A percentile compares a stretch with the other conserved stretches of the same genome.
Evolutionary conservation across 1,284 basidiomycete species (phyloP).

Genomic region (Cryptococcus sp.): DNA sequence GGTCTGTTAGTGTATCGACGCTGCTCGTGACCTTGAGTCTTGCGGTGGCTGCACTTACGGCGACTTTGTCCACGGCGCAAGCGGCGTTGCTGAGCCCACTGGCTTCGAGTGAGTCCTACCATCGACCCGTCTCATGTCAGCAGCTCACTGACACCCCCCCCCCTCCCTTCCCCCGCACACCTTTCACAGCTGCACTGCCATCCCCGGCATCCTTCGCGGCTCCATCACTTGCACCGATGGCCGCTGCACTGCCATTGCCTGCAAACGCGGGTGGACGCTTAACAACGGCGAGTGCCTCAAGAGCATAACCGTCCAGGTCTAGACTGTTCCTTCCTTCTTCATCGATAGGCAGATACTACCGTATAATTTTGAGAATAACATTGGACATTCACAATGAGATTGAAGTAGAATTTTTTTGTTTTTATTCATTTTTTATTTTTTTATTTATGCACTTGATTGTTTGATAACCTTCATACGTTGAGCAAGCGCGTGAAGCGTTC

Average conservation of each 20-base stretch:
- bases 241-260: slow-evolving; percentile 9
- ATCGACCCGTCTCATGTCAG: neutral
- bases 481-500: neutral
- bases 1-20: neutral
- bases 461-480: neutral
- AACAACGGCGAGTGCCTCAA: slow-evolving; percentile 4
- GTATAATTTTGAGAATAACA: neutral
- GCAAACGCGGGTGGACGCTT: slow-evolving; percentile 14
- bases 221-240: slow-evolving; percentile 12
- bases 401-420: no score
- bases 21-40: slow-evolving; percentile 5
- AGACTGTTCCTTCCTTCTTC: neutral
- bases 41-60: slow-evolving; percentile 17
- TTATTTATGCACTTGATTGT: no score
- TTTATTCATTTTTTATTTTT: no score
- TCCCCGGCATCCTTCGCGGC: slow-evolving; percentile 12
- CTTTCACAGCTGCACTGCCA: slow-evolving; percentile 6
- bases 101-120: slow-evolving; percentile 10
- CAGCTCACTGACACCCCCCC: neutral
- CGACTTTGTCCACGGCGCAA: slow-evolving; percentile 1
- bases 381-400: neutral
- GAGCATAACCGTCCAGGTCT: neutral
- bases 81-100: slow-evolving; percentile 6
- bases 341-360: neutral
- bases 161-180: neutral